Conservation (phyloP, 202 grass and related monocot genomes). For the Dendrocalamus latiflorus region DNA sequence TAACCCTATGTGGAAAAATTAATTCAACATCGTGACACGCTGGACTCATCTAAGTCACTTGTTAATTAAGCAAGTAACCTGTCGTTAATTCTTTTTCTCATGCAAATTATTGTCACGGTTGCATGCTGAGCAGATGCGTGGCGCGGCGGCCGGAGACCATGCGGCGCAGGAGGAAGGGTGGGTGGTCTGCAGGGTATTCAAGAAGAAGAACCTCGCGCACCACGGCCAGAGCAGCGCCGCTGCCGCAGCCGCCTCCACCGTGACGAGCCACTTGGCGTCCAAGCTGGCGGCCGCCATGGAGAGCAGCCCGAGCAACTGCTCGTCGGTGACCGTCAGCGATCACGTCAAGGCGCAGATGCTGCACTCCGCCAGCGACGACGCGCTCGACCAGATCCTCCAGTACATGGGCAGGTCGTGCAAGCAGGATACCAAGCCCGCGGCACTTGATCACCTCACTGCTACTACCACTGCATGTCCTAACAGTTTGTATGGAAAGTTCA, state of each 20-base stretch:
- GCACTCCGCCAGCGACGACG: slow-evolving; percentile 45
- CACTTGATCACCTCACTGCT: slow-evolving; percentile 12
- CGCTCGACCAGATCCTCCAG: slow-evolving; percentile 72
- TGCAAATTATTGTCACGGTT: background rate
- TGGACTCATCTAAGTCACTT: background rate
- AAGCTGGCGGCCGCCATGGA: slow-evolving; percentile 25
- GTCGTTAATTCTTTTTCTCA: background rate
- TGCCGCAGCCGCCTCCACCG: no score
- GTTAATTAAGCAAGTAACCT: background rate
- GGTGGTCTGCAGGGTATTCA: no score
- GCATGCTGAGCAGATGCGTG: slow-evolving; percentile 39
- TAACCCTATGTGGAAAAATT: background rate
- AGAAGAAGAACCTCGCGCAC: slow-evolving; percentile 73
- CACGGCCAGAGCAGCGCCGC: slow-evolving; percentile 26
- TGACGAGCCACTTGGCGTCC: background rate
- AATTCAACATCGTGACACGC: background rate
- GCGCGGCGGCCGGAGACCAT: slow-evolving; percentile 43
- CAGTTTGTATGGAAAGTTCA: slow-evolving; percentile 41
- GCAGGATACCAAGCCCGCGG: slow-evolving; percentile 44
- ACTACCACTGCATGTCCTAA: background rate
- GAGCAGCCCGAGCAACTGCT: slow-evolving; percentile 48
- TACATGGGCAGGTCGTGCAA: slow-evolving; percentile 58
- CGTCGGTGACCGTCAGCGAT: slow-evolving; percentile 36
- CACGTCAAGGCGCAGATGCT: slow-evolving; percentile 37
- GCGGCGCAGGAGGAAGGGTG: slow-evolving; percentile 68